Evolutionary conservation across 768 basidiomycete genomes (phyloP), one percentile per base, ranked within the genome.

Genomic region (Boletus pseudo-olivaceus): DNA sequence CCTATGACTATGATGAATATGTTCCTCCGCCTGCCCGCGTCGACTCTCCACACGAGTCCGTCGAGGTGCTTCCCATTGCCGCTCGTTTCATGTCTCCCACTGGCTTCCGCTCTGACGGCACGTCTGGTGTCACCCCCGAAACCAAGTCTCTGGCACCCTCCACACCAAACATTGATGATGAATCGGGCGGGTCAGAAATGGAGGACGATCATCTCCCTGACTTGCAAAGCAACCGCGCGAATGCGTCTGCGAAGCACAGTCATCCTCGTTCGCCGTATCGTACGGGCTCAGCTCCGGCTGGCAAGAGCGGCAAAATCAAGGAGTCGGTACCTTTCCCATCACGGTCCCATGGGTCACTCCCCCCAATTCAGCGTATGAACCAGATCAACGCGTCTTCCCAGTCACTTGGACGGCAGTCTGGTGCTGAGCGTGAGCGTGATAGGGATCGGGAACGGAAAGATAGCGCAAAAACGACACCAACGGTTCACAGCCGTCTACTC

Each of bases 51-150:
- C 70, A 62, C 40, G 92, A 90, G 61, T 88, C 89, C 0, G 69
- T 79, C 39, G 90, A 94, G 8, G 77, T 93, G 4, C 87, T 85
- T 3, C 67, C 94, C 47, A 97, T 97, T 57, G 94, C 94, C 43
- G 87, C 94, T 23, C 86, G 90, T 47, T 97, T 94, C 78, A 89
- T 93, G 76, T 88, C 88, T 5, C 88, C 89, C 9, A 63, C 65
- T 12, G 71, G 73, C 20, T 75, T 77, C 59, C 77, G 73, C 44
- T 71, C 72, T 7, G 76, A 78, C 10, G 85, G 85, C 9, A 72
- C 78, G 0, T 70, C 69, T 27, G 58, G 20, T 60, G 7, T 74
- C 44, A 66, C 74, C 8, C 73, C 75, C 27, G 78, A 81, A 39
- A 75, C 77, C 60, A 78, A 82, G 56, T 83, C 82, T 49, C 63